Base-by-base conservation (phyloP, 108 stramenopile species). In the Skeletonema grethae region DNA sequence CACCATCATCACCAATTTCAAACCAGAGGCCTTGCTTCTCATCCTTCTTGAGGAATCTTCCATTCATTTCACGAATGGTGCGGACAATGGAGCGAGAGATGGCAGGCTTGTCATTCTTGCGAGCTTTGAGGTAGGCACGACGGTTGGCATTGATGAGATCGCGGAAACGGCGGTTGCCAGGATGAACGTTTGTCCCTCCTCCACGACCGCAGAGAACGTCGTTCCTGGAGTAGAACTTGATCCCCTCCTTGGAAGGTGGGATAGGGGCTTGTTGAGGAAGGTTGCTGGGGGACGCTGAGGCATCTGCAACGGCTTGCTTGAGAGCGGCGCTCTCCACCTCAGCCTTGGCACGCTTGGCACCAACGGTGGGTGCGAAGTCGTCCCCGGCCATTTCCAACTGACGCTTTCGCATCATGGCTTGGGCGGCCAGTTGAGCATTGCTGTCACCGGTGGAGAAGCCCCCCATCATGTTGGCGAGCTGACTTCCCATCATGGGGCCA, bases 181-280 rank as follows among this genome's bases (percentile, higher is more conserved):
- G 59, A 69, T 90, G 85, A 16, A 84, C 86, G 59, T 93, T 93
- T 9, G 92, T 90, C 29, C 85, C 82, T 6, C 92, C 92, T 1
- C 92, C 92, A 8, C 92, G 87, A 24, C 92, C 92, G 46, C 85
- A 86, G 10, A 93, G 80, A 18, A 94, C 90, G 65, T 94, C 93
- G 67, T 89, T 84, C 41, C 57, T 66, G n/a, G 70, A 61, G 60
- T 86, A 88, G 63, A 72, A 73, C 16, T 66, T 71, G 48, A 82
- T 75, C 3, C 88, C 88, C 62, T 85, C 82, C 36, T 70, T 65
- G 61, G 76, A 74, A 20, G 87, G 70, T 5, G 46, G 66, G 16
- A 86, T 50, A 7, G 67, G 76, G 4, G 50, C 22, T 24, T 53
- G 50, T 53, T 53, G 50, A 53, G 50, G 22, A 24, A 20, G 50